Conservation (phyloP, 768 basidiomycete genomes). For the Holtermanniella nyarrowii region DNA sequence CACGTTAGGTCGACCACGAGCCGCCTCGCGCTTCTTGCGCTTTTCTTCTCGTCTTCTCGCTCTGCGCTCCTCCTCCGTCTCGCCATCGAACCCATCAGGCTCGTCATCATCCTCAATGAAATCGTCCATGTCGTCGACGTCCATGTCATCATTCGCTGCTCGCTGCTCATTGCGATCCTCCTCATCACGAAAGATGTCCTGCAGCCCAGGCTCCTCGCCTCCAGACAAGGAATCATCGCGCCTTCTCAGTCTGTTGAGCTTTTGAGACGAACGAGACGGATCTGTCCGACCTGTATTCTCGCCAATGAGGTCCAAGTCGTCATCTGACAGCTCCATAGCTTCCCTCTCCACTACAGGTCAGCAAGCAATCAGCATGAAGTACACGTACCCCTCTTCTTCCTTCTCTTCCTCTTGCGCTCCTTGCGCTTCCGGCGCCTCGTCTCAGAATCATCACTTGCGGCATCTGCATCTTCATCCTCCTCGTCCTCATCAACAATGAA, state of each 20-base stretch:
- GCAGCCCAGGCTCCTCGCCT: slow-evolving; percentile 45
- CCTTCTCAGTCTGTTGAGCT: slow-evolving; percentile 64
- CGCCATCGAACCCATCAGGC: slow-evolving; percentile 60
- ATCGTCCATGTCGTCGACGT: slow-evolving; percentile 54
- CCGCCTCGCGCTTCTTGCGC: slow-evolving; percentile 54
- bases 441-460: slow-evolving; percentile 44
- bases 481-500: slow-evolving; percentile 90
- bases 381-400: slow-evolving; percentile 50
- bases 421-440: slow-evolving; percentile 45
- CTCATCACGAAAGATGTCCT: slow-evolving; percentile 74
- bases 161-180: slow-evolving; percentile 41
- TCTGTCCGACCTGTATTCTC: slow-evolving; percentile 78
- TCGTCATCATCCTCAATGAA: slow-evolving; percentile 54
- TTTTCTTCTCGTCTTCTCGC: slow-evolving; percentile 50
- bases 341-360: slow-evolving; percentile 39
- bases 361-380: slow-evolving; percentile 32
- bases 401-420: slow-evolving; percentile 44
- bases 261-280: slow-evolving; percentile 46
- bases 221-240: slow-evolving; percentile 60
- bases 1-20: slow-evolving; percentile 54
- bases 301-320: slow-evolving; percentile 69
- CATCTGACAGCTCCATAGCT: slow-evolving; percentile 57
- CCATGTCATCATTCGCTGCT: slow-evolving; percentile 58
- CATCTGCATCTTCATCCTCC: slow-evolving; percentile 67
- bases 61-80: slow-evolving; percentile 61